A percentile compares a stretch with the other conserved stretches of the same genome.
Evolutionary conservation across 768 basidiomycete genomes (phyloP).

Genomic region (Podaxis sp.): DNA sequence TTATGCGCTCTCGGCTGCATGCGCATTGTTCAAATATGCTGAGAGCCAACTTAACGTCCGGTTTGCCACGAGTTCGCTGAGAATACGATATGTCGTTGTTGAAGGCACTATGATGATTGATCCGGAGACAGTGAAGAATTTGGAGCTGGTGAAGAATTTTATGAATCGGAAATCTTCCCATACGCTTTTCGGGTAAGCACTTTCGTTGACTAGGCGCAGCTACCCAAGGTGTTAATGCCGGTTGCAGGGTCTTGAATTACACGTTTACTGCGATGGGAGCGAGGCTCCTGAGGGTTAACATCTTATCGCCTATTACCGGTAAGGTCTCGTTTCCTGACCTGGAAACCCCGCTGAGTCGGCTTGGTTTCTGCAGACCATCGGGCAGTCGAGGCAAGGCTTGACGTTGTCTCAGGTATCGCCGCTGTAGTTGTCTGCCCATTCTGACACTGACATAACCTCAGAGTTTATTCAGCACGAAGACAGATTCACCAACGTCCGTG

Average conservation of each 20-base stretch:
- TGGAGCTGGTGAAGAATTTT: constrained; percentile 86
- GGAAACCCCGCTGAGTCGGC: neutral
- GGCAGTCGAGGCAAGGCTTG: constrained; percentile 78
- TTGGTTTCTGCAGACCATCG: constrained; percentile 40
- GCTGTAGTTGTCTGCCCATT: no score
- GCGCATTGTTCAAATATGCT: constrained; percentile 85
- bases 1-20: constrained; percentile 82
- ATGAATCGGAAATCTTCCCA: constrained; percentile 62
- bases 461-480: constrained; percentile 81
- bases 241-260: constrained; percentile 63
- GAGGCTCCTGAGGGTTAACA: constrained; percentile 73
- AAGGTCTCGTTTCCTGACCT: neutral
- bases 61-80: constrained; percentile 67
- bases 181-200: constrained; percentile 74
- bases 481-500: constrained; percentile 62
- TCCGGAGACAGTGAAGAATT: constrained; percentile 79
- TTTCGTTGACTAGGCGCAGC: neutral
- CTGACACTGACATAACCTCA: constrained; percentile 21
- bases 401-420: constrained; percentile 74
- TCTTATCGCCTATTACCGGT: constrained; percentile 83
- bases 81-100: constrained; percentile 73
- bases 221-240: neutral
- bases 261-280: constrained; percentile 91
- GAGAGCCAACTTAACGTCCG: constrained; percentile 67
- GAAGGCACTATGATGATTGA: constrained; percentile 97